Conservation (phyloP, 2,329 filamentous ascomycete species). For the Aspergillus ibericus region DNA sequence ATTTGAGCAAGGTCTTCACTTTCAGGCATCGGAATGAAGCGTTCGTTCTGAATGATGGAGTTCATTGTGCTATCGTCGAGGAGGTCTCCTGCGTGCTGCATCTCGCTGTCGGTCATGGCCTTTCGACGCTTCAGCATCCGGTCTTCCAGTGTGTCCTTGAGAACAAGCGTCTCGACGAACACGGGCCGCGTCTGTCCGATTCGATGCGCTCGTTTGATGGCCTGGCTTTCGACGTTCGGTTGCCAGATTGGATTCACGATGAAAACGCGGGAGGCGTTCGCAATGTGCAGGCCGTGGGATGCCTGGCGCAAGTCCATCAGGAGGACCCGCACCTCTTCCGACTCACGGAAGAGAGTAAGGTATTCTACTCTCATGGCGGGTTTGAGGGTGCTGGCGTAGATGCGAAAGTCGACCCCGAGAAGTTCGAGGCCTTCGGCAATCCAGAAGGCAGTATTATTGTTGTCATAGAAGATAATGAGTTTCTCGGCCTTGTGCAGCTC, state of each 20-base stretch:
- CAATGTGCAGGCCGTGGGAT: conserved; percentile 83
- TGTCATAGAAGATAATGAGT: conserved; percentile 90
- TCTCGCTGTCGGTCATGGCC: conserved; percentile 66
- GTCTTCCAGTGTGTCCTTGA: conserved; percentile 80
- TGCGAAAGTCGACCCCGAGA: conserved; percentile 61
- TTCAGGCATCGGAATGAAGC: conserved; percentile 46
- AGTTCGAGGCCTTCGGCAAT: conserved; percentile 80
- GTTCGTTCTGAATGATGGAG: conserved; percentile 59
- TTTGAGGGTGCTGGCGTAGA: conserved; percentile 57
- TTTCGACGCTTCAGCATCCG: conserved; percentile 72
- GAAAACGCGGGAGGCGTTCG: conserved; percentile 78
- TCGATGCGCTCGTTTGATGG: conserved; percentile 83
- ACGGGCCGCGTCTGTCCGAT: conserved; percentile 81
- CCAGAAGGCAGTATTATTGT: conserved; percentile 82
- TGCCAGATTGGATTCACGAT: conserved; percentile 88
- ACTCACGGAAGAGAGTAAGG: conserved; percentile 73
- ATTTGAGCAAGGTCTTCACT: conserved; percentile 28
- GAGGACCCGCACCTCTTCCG: conserved; percentile 69
- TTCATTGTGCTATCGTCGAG: conserved; percentile 61
- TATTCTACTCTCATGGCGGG: conserved; percentile 69
- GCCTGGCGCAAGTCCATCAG: conserved; percentile 91
- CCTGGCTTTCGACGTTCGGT: conserved; percentile 81
- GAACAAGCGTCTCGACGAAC: conserved; percentile 79
- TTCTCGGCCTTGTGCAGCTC: conserved; percentile 72
- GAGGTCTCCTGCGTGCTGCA: conserved; percentile 56